phyloP scores from a whole-genome alignment of 176 grass and related monocot genomes.

The Oryza officinalis region DNA sequence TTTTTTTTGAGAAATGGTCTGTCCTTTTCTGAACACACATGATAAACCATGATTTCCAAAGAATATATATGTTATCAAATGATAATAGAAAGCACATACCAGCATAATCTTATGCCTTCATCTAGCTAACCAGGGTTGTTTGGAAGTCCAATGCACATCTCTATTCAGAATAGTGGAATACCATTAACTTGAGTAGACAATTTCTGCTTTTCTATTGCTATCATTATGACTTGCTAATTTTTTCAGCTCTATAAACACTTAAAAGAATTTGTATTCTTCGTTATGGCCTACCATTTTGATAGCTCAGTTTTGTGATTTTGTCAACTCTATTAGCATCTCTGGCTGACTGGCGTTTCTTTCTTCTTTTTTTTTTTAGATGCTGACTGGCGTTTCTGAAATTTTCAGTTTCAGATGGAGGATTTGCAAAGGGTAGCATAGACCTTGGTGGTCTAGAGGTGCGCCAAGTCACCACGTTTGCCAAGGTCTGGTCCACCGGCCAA shows the following conservation, averaged over 20 bases:
- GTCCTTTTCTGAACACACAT: neutral
- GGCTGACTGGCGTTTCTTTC: neutral
- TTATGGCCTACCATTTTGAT: neutral
- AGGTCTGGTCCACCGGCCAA: constrained; percentile 72
- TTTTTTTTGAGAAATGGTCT: neutral
- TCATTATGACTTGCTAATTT: neutral
- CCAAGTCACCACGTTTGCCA: constrained; percentile 59
- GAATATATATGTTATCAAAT: neutral
- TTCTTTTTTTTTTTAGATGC: too few relatives aligned
- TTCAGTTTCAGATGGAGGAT: constrained; percentile 56
- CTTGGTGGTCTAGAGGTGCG: constrained; percentile 56
- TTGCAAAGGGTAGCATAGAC: constrained; percentile 62
- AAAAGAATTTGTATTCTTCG: neutral
- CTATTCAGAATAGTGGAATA: neutral
- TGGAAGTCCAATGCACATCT: neutral
- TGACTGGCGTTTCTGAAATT: neutral
- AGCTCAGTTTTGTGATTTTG: neutral
- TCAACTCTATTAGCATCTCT: neutral
- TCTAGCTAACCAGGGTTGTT: neutral
- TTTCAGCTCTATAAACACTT: neutral
- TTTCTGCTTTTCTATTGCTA: neutral
- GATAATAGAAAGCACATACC: neutral
- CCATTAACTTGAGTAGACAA: neutral
- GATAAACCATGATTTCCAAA: neutral
- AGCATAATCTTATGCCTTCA: neutral